These are phyloP conservation scores for Saturnispora besseyi DNA, from an alignment of 805 yeast species.

Conservation along the genomic window DNA sequence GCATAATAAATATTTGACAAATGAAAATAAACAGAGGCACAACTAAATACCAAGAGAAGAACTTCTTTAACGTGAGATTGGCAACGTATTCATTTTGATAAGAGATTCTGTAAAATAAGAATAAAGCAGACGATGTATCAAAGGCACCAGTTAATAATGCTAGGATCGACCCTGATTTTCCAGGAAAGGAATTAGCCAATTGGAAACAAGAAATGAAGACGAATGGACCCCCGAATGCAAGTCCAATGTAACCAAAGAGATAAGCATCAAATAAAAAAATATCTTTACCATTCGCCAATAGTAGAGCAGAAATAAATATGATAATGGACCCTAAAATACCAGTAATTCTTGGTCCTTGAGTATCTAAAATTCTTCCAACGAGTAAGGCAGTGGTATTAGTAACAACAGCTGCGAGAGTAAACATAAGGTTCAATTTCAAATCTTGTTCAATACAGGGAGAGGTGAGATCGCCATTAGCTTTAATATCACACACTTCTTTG, in stretches of 20 bases:
- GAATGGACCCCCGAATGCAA: slow-evolving; percentile 92
- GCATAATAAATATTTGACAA: slow-evolving; percentile 77
- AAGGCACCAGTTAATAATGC: slow-evolving; percentile 90
- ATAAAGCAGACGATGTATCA: slow-evolving; percentile 86
- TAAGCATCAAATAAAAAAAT: slow-evolving; percentile 48
- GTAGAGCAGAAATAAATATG: slow-evolving; percentile 45
- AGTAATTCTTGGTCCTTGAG: slow-evolving; percentile 70
- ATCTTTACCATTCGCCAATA: slow-evolving; percentile 19
- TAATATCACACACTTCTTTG: slow-evolving; percentile 42
- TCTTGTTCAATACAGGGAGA: slow-evolving; percentile 65
- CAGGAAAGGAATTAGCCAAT: slow-evolving; percentile 78
- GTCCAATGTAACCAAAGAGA: slow-evolving; percentile 58
- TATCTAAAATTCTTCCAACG: slow-evolving; percentile 74
- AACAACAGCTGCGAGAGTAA: slow-evolving; percentile 77
- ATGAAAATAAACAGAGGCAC: slow-evolving; percentile 72
- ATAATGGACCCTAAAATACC: slow-evolving; percentile 65
- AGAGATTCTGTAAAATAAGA: slow-evolving; percentile 58
- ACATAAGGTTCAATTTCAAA: slow-evolving; percentile 68
- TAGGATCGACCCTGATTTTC: slow-evolving; percentile 67
- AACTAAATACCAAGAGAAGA: slow-evolving; percentile 57
- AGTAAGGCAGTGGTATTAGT: slow-evolving; percentile 78
- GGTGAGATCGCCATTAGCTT: slow-evolving; percentile 7
- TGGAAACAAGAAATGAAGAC: slow-evolving; percentile 87
- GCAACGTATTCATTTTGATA: slow-evolving; percentile 38
- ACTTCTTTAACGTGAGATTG: slow-evolving; percentile 39